Base-by-base conservation (phyloP, 257 asterid genomes). In the Solanum habrochaites region DNA sequence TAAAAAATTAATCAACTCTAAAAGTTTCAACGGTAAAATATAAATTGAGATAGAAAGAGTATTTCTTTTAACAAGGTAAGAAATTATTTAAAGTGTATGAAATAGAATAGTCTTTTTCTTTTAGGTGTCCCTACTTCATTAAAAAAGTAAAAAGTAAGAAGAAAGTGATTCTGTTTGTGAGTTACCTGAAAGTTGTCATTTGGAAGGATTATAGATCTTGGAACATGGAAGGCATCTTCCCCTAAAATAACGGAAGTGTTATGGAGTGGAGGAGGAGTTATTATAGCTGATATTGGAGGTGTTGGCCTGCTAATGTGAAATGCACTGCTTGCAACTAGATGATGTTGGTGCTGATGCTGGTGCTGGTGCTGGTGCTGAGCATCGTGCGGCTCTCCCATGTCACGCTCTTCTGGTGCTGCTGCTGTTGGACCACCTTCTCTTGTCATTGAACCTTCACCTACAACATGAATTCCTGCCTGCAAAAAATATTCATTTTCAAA, bases 291-390 rank as follows among this genome's bases (percentile, higher is more conserved):
- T 52, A 97, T 91, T 83, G 99, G 91, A 86, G 93, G 98, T 5
- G 98, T 90, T 29, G 99, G 98, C 88, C 94, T 86, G 92, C 89
- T 94, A 85, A 95, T 90, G 86, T 95, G 97, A 74, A 85, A 95
- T 5, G 99, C 94, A 8, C 95, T 62, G 1, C 97, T 81, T 8
- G 94, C 91, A 18, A 93, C 89, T 85, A 90, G 87, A 23, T 90
- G 89, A 8, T 88, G 92, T 15, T 82, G 66, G 25, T 56, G 62
- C 2, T 45, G 49, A 13, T 43, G 90, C 3, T 86, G 93, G 6
- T 86, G 89, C 0, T 85, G 92, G 1, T 89, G 92, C 4, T 83
- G 94, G 8, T 92, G 94, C 4, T 91, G 92, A 91, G 91, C 94
- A 3, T 78, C 84, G 86, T 91, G 95, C 80, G 85, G 91, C 66